Evolutionary conservation across 2,329 filamentous ascomycete genomes (phyloP).

Genomic region (Paradendryphiella salina): DNA sequence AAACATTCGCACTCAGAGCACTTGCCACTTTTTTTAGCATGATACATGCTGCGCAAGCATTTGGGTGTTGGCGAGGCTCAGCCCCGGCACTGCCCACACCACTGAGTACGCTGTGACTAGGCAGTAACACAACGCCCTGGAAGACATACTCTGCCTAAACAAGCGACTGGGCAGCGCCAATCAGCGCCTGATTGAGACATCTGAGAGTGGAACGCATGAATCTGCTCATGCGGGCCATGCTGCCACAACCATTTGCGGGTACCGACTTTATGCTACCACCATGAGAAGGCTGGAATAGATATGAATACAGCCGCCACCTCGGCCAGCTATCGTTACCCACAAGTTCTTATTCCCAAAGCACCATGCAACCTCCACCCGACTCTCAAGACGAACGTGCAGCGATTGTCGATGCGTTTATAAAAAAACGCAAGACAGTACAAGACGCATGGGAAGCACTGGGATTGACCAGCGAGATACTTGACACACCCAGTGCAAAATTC

Average conservation of each 20-base stretch:
- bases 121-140: background rate
- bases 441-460: conserved; percentile 14
- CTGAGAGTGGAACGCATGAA: conserved; percentile 4
- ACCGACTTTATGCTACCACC: too few species aligned
- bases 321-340: background rate
- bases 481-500: conserved; percentile 10
- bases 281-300: background rate
- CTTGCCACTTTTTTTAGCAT: background rate
- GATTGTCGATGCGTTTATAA: conserved; percentile 16
- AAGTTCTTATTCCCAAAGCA: background rate
- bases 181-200: background rate
- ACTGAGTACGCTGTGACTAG: background rate
- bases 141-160: background rate
- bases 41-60: background rate
- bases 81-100: conserved; percentile 5
- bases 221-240: background rate
- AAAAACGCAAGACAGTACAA: conserved; percentile 4
- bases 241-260: conserved; percentile 4
- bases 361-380: conserved; percentile 7
- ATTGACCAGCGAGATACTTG: conserved; percentile 2
- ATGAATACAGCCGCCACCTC: background rate
- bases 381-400: conserved; percentile 7
- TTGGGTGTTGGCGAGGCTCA: background rate
- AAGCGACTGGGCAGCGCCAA: conserved; percentile 7
- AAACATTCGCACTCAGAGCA: background rate